phyloP scores from a whole-genome alignment of 2,329 filamentous ascomycete genomes.

The Malbranchea zuffiana region DNA sequence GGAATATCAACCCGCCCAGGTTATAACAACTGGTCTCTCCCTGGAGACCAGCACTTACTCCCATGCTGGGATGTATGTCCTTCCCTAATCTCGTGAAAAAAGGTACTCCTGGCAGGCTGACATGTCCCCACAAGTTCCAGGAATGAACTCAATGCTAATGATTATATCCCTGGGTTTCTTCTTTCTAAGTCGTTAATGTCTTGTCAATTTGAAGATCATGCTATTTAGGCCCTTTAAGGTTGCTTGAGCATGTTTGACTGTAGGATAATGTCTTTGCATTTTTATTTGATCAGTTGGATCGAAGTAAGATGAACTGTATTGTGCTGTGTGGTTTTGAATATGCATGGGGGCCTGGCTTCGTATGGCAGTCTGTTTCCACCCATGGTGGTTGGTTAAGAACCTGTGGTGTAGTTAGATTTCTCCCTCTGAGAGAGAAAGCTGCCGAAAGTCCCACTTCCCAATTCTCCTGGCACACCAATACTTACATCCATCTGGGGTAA shows the following conservation, averaged over 20 bases:
- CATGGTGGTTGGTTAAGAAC: conserved; percentile 13
- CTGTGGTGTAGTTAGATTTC: conserved; percentile 5
- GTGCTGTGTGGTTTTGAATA: too few relatives aligned
- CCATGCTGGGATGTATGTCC: too few relatives aligned
- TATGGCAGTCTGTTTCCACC: background rate
- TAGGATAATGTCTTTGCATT: background rate
- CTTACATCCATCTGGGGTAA: conserved; percentile 9
- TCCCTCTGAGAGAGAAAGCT: conserved; percentile 12
- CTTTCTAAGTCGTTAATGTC: background rate
- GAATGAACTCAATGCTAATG: too few relatives aligned
- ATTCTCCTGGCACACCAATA: conserved; percentile 9
- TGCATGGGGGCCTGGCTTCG: too few relatives aligned
- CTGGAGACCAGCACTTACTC: too few relatives aligned
- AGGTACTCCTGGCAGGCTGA: too few relatives aligned
- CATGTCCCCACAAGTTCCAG: too few relatives aligned
- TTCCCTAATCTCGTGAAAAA: too few relatives aligned
- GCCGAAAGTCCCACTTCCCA: conserved; percentile 12
- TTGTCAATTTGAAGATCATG: background rate
- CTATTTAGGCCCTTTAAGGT: background rate
- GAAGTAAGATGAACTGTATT: background rate
- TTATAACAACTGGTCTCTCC: too few relatives aligned
- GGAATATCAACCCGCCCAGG: too few relatives aligned
- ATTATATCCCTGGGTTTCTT: too few relatives aligned
- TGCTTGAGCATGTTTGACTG: conserved; percentile 1
- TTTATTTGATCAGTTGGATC: background rate